Evolutionary conservation across 2,329 filamentous ascomycete species (phyloP), one percentile per base, ranked within the genome.

Genomic region (Trichocomaceae sp.): DNA sequence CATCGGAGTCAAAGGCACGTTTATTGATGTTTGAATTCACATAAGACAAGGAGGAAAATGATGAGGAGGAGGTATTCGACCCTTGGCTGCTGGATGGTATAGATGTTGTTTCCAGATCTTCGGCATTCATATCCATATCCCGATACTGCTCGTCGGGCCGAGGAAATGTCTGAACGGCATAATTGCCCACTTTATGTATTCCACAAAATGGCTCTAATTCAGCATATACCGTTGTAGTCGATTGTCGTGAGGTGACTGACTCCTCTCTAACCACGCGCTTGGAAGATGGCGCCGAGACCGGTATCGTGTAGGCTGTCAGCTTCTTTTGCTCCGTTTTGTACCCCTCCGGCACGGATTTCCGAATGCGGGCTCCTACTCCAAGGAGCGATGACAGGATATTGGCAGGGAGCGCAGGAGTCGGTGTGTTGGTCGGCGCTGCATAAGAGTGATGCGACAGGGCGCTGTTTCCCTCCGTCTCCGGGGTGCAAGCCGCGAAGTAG

Each of bases 301-400:
- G 39, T 51, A 45, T 17, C 17, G 51, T 41, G 44, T 63, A 64
- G 17, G 63, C 59, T 20, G 58, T 55, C 37, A 61, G 59, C 63
- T 63, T 71, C 60, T 64, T 63, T 44, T 58, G 61, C 51, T 63
- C 64, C 29, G 88, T 95, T 76, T 95, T 95, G 79, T 96, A 96
- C 57, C 92, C 92, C 69, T 96, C 91, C 0, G 90, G 87, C 7
- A 97, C 87, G 10, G 88, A 88, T 75, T 97, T 97, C 67, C 92
- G 87, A 50, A 97, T 81, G 22, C 92, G 86, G 90, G 96, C 96
- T 64, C 92, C 92, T 60, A 97, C 92, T 64, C 81, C 88, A 42
- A 96, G 78, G n/a, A 97, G 84, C 59, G 87, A 87, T 35, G 90
- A 80, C 71, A 96, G 89, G 31, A 95, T 79, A 7, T 77, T 77